Base-by-base conservation (phyloP, 169 alveolate genomes). In the Eimeria maxima region DNA sequence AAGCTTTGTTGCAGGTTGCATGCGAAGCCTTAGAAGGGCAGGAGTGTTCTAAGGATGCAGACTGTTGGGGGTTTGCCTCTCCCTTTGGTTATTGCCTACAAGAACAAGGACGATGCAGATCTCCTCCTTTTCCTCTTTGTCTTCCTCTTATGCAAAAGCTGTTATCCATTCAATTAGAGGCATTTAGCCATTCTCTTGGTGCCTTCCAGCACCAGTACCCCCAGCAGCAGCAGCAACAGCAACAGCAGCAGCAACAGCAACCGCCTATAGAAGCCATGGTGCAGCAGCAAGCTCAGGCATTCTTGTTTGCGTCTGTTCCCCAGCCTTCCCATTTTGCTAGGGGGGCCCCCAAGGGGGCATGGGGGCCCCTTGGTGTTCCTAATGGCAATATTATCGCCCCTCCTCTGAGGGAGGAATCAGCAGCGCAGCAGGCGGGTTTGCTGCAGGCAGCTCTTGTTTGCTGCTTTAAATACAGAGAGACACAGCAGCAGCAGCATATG, bases 271-370 rank as follows among this genome's bases (percentile, higher is more conserved):
- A 78, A 38, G 65, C 22, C 65, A 42, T 78, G 89, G 89, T 78
- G 89, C 89, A 78, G 89, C 89, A 78, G 89, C 89, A 78, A 44
- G 89, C 89, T 27, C 89, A 78, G 29, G 89, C 65, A n/a, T 78
- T 78, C 65, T 65, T 78, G 65, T 78, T 78, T 22, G 89, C 89
- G 0, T 18, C 22, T 13, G 18, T 78, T 29, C 89, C 89, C 14
- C 89, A 78, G 33, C 55, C 89, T 20, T 42, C 89, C 8, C 65
- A 78, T 29, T 78, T 74, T n/a, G 47, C 29, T 7, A 14, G 60
- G 57, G 89, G 89, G 67, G 65, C 42, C 65, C 55, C 89, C 33
- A 14, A 14, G 42, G 89, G 65, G n/a, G 50, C 42, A 50, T 44
- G 65, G 89, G 89, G 67, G 38, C 65, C 89, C 29, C 33, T 78